A percentile compares a stretch with the other conserved stretches of the same genome.
phyloP scores from a whole-genome alignment of 176 grass and related monocot genomes.

The Triticum urartu region DNA sequence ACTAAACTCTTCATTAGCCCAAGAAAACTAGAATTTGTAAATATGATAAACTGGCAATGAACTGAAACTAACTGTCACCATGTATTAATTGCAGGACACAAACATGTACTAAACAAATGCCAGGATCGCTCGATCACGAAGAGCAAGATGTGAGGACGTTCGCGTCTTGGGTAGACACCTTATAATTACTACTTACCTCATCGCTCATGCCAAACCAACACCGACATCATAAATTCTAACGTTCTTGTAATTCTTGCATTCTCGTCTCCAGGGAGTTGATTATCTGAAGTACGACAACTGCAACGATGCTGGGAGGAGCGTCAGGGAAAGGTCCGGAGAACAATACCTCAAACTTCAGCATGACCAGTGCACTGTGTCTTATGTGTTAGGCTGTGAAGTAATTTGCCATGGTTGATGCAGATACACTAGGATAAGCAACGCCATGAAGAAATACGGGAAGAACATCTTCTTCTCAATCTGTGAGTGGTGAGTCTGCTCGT shows the following conservation, averaged over 20 bases:
- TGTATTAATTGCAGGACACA: constrained; percentile 41
- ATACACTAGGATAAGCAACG: constrained; percentile 77
- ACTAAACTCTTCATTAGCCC: constrained; percentile 6
- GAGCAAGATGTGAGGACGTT: constrained; percentile 91
- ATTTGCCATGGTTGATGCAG: constrained; percentile 36
- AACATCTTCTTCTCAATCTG: constrained; percentile 91
- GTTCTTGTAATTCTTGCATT: constrained; percentile 9
- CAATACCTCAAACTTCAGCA: background rate
- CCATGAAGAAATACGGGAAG: constrained; percentile 71
- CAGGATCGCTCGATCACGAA: constrained; percentile 84
- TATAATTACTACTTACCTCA: background rate
- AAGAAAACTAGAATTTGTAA: background rate
- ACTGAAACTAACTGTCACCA: constrained; percentile 5
- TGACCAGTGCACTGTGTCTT: background rate
- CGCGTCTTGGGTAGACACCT: constrained; percentile 55
- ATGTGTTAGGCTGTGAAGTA: background rate
- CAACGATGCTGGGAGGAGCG: constrained; percentile 48
- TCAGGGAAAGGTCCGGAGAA: constrained; percentile 57
- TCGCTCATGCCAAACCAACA: background rate
- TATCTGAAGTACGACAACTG: constrained; percentile 99
- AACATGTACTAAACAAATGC: constrained; percentile 74
- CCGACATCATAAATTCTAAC: background rate
- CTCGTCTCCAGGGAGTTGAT: constrained; percentile 57
- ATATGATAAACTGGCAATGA: background rate
- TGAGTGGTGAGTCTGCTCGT: constrained; percentile 64